Conservation (phyloP, 495 filamentous ascomycete species). For the Podospora sp. region DNA sequence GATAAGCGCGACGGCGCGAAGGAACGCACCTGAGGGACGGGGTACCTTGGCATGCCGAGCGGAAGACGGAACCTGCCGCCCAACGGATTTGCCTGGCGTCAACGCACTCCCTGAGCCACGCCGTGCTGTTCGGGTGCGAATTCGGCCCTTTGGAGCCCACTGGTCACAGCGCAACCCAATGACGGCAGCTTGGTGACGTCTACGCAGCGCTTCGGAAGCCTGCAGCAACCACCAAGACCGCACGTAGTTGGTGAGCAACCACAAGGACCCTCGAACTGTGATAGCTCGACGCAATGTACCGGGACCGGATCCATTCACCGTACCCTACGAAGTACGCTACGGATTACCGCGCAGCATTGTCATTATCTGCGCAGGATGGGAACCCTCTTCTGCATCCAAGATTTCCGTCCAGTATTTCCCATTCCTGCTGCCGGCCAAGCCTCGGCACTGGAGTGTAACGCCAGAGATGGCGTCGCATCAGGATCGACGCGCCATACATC, state of each 20-base stretch:
- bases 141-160: constrained; percentile 30
- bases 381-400: too few relatives aligned
- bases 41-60: constrained; percentile 1
- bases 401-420: background rate
- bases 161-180: constrained; percentile 24
- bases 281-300: constrained; percentile 1
- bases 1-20: constrained; percentile 18
- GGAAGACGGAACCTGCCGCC: constrained; percentile 16
- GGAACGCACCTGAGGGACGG: background rate
- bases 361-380: background rate
- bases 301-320: background rate
- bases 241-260: background rate
- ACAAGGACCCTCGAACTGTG: background rate
- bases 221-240: constrained; percentile 1
- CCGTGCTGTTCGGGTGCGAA: constrained; percentile 13
- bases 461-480: constrained; percentile 35
- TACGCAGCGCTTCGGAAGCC: constrained; percentile 4
- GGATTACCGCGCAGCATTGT: too few relatives aligned
- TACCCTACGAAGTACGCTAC: too few relatives aligned
- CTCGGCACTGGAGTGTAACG: constrained; percentile 12
- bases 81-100: background rate
- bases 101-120: constrained; percentile 12
- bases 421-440: background rate
- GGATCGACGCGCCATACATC: constrained; percentile 41
- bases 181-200: background rate